Evolutionary conservation across 805 yeast species (phyloP), one percentile per base, ranked within the genome.

Genomic region (Spathaspora gorwiae): DNA sequence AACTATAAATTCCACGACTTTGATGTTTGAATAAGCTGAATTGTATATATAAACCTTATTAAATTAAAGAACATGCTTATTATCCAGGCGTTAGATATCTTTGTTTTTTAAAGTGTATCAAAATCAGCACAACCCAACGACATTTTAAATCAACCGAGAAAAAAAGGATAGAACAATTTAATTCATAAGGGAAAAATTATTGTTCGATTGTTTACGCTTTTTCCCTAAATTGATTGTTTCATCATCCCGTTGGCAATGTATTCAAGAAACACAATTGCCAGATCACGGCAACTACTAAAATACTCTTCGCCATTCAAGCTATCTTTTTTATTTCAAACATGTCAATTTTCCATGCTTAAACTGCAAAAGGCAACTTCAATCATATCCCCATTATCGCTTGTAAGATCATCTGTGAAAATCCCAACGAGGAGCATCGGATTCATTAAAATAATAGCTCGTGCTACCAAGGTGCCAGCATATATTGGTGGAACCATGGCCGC

Each of bases 401-500:
- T 29, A 2, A 29, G 12, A 29, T 9, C 32, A 29, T 9, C 12
- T 9, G 12, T 11, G 9, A 9, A 29, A 9, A 29, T 29, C 9
- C 32, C 9, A 29, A 39, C 46, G 7, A 39, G 75, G 43, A 63
- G 67, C 44, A 51, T 70, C 29, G 69, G 71, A 11, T 70, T 69
- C 44, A 50, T 64, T 24, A 82, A 77, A 58, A 62, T 82, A 0
- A 66, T 84, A 5, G 76, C 78, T 0, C 77, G 76, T 44, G 73
- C 76, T 1, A 70, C 79, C 1, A 78, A 76, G 50, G 62, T 84
- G 1, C 97, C 97, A 0, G 92, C 89, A 0, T 84, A 84, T 50
- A 68, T 90, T 0, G 98, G 97, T 1, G 90, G 95, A 7, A 90
- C 96, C 0, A 65, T 90, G 32, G 97, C 95, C 2, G 98, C 97